Evolutionary conservation across 495 filamentous ascomycete species (phyloP).

Genomic region (Collariella sp.): DNA sequence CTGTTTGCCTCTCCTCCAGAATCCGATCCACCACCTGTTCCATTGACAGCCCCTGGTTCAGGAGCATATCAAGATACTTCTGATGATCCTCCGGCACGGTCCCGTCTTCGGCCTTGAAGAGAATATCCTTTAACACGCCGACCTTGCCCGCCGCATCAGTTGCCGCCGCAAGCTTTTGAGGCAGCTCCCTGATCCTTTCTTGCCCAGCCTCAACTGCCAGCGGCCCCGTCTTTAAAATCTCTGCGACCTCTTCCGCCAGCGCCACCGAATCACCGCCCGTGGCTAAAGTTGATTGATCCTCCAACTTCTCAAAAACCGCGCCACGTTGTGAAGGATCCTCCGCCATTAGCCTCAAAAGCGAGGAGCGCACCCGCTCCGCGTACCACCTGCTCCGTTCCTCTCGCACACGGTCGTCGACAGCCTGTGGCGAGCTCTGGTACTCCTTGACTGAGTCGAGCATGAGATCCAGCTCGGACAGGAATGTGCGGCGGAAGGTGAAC

Average conservation of each 20-base stretch:
- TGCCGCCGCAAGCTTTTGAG: slow-evolving; percentile 20
- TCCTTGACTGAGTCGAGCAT: slow-evolving; percentile 33
- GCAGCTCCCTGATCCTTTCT: slow-evolving; percentile 8
- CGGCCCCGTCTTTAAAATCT: slow-evolving; percentile 16
- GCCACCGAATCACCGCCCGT: slow-evolving; percentile 1
- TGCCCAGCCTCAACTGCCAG: background rate
- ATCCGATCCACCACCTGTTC: slow-evolving; percentile 33
- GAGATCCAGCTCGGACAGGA: slow-evolving; percentile 33
- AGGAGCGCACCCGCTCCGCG: slow-evolving; percentile 27
- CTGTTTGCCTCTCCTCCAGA: slow-evolving; percentile 28
- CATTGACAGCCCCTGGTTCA: slow-evolving; percentile 22
- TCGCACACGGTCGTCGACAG: slow-evolving; percentile 33
- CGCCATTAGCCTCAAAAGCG: slow-evolving; percentile 27
- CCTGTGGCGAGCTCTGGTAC: slow-evolving; percentile 27
- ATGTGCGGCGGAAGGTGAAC: slow-evolving; percentile 33
- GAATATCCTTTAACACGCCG: slow-evolving; percentile 28
- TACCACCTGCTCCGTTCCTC: slow-evolving; percentile 40
- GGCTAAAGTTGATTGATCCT: slow-evolving; percentile 9
- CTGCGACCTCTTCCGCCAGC: slow-evolving; percentile 16
- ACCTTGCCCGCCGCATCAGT: slow-evolving; percentile 4
- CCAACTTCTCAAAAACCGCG: slow-evolving; percentile 20
- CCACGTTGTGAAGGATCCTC: slow-evolving; percentile 17
- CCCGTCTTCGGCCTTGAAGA: slow-evolving; percentile 25
- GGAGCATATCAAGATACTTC: slow-evolving; percentile 37
- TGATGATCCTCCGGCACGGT: slow-evolving; percentile 17